Base-by-base conservation (phyloP, 495 filamentous ascomycete species). In the Cryomyces minteri region DNA sequence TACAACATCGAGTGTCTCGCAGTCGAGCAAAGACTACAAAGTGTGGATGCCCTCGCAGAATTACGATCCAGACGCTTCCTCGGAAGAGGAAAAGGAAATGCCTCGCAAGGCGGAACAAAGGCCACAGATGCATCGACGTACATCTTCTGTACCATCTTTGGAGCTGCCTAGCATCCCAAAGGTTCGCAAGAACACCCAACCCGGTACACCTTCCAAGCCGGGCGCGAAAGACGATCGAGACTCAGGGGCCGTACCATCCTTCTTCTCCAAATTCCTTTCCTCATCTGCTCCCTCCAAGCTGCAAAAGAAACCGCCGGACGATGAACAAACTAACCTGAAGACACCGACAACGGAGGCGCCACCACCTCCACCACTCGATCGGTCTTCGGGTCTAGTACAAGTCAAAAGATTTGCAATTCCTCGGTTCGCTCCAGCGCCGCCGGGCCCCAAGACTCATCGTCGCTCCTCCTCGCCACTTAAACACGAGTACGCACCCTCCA, bases 401-500 rank as follows among this genome's bases (percentile, higher is more conserved):
- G 67, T 56, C 79, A 65, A 65, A 67, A 52, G 59, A 55, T 41
- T 57, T 39, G 56, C 62, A 60, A 52, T 59, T 51, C 47, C 56
- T 52, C 41, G 68, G 63, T 59, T 64, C 44, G 62, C 59, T 9
- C 61, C 62, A 6, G 45, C 50, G 7, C 39, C 57, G 39, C 54
- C 51, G 45, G 53, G 41, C 4, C 47, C 60, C 55, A 47, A 56
- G 63, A 32, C 52, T 58, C 33, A 56, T 53, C 71, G 88, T 31
- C 73, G 84, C 5, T 81, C 78, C 29, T 96, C 92, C 4, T 96
- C 92, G 6, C 92, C 92, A 6, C 68, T 99, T 47, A 99, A 99
- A 62, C 90, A 95, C 54, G 87, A 99, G 64, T 99, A 94, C 54
- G 82, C 85, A 51, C 92, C 92, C 3, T 96, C 90, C 1, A 88